These are phyloP conservation scores for Rubroboletus satanas DNA, from an alignment of 768 basidiomycete genomes.

Conservation along the genomic window DNA sequence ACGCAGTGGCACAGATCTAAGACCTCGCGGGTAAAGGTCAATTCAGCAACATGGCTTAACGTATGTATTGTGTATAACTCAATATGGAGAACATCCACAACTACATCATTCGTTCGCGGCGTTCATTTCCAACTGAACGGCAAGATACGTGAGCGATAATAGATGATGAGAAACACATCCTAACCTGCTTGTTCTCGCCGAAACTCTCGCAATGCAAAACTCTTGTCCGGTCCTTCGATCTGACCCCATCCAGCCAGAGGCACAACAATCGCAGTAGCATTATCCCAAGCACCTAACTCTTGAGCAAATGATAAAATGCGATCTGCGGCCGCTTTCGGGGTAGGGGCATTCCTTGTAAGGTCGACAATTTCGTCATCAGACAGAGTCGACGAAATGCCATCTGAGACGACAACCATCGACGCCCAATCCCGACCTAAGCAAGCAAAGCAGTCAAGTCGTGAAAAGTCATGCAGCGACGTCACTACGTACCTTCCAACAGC, in stretches of 20 bases:
- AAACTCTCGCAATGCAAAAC: constrained; percentile 80
- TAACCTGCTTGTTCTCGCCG: constrained; percentile 61
- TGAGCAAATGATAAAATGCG: constrained; percentile 83
- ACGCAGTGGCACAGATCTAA: constrained; percentile 82
- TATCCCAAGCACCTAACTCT: constrained; percentile 81
- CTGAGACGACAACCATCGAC: constrained; percentile 85
- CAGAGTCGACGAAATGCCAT: constrained; percentile 86
- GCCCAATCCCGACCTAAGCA: constrained; percentile 76
- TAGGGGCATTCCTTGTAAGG: constrained; percentile 65
- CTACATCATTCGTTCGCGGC: constrained; percentile 60
- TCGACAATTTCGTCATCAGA: constrained; percentile 96
- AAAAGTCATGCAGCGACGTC: neutral
- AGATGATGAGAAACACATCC: constrained; percentile 8
- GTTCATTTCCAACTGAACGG: constrained; percentile 56
- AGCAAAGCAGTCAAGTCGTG: neutral
- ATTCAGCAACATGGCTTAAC: neutral
- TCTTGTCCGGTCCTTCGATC: constrained; percentile 73
- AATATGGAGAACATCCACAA: neutral
- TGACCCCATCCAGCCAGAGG: constrained; percentile 92
- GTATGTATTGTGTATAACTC: constrained; percentile 1
- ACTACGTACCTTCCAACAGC: constrained; percentile 61
- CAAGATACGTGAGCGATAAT: constrained; percentile 1
- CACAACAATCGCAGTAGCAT: constrained; percentile 85
- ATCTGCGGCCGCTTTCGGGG: constrained; percentile 79
- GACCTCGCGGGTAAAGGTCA: neutral